A percentile compares a stretch with the other conserved stretches of the same genome.
Evolutionary conservation across 352 stramenopile species (phyloP).

Genomic region (Phytophthora meadii): DNA sequence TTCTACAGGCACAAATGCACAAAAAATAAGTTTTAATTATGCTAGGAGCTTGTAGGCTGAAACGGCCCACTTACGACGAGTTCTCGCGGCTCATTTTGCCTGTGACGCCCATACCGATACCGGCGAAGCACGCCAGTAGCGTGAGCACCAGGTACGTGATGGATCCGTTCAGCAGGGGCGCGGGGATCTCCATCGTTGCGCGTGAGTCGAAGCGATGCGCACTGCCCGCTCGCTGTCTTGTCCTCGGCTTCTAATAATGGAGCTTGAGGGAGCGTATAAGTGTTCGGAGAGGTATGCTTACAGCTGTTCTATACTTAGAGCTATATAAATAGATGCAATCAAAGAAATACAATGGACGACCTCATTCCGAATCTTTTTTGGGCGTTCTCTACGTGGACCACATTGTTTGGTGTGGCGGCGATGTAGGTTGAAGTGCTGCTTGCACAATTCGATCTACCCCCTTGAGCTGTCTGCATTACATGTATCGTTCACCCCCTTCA

Average conservation of each 20-base stretch:
- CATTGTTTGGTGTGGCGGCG: not conserved
- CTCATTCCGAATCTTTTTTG: slow-evolving; percentile 31
- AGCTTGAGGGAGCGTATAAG: slow-evolving; percentile 28
- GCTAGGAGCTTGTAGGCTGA: not conserved
- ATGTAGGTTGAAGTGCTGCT: not conserved
- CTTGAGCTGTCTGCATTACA: too few relatives aligned
- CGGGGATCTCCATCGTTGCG: slow-evolving; percentile 75
- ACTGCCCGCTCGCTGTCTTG: slow-evolving; percentile 24
- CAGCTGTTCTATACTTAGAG: not conserved
- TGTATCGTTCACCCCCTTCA: too few relatives aligned
- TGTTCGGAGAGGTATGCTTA: slow-evolving; percentile 12
- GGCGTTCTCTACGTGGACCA: slow-evolving; percentile 3
- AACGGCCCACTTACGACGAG: slow-evolving; percentile 72
- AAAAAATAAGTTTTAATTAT: slow-evolving; percentile 1
- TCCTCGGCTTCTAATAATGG: slow-evolving; percentile 26
- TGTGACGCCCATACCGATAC: slow-evolving; percentile 79
- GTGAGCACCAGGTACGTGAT: slow-evolving; percentile 91
- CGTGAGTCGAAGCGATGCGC: slow-evolving; percentile 28
- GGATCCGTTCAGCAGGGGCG: slow-evolving; percentile 79
- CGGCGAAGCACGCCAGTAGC: slow-evolving; percentile 76
- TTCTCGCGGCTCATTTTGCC: slow-evolving; percentile 89
- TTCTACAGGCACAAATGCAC: slow-evolving; percentile 43
- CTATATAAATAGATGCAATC: slow-evolving; percentile 16
- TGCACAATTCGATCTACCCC: too few relatives aligned
- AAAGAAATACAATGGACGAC: not conserved